Conservation (phyloP, 257 asterid species). For the Nicotiana undulata region DNA sequence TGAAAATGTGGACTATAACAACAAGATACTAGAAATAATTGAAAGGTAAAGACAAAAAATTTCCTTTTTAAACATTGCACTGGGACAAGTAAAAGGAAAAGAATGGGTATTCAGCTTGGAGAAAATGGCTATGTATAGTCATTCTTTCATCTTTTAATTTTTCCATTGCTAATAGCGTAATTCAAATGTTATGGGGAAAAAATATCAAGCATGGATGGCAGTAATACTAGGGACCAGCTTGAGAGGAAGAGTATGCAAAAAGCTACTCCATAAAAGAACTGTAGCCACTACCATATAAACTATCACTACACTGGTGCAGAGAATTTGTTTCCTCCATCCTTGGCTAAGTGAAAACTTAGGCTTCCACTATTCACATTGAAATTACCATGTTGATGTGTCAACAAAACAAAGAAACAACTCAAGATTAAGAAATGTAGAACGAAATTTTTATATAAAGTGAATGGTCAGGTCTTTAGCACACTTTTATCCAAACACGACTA, state of each 20-base stretch:
- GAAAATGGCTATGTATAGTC: background rate
- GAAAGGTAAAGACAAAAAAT: background rate
- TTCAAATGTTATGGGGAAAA: background rate
- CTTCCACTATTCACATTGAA: background rate
- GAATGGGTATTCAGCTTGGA: background rate
- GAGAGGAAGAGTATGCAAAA: background rate
- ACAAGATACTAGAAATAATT: background rate
- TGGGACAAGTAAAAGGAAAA: background rate
- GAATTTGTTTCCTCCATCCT: background rate
- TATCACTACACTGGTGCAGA: background rate
- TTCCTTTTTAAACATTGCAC: background rate
- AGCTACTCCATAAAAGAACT: background rate
- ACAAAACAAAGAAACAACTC: background rate
- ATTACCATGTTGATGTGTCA: background rate
- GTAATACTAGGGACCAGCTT: background rate
- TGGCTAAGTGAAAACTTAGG: background rate
- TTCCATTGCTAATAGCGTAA: background rate
- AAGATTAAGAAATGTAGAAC: background rate
- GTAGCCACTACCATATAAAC: background rate
- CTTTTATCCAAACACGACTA: constrained; percentile 11
- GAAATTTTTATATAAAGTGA: background rate
- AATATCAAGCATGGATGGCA: background rate
- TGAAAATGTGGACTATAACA: no score
- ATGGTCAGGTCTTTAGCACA: background rate
- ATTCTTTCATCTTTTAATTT: background rate